These are phyloP conservation scores for Suillus americanus DNA, from an alignment of 768 basidiomycete genomes.

Conservation along the genomic window DNA sequence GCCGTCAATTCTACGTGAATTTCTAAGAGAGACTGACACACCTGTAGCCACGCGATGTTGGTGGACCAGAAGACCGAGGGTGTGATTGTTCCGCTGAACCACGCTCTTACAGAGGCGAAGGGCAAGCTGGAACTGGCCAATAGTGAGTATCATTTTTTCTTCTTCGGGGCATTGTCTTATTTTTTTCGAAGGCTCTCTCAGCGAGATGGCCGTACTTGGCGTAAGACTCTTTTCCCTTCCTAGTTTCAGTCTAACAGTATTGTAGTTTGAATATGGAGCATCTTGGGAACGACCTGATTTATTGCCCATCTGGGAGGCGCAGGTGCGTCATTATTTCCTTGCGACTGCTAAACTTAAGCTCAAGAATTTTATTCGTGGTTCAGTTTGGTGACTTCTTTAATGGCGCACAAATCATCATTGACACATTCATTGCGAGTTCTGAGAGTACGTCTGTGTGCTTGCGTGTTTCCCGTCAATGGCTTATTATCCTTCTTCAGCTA, in stretches of 20 bases:
- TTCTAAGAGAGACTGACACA: neutral
- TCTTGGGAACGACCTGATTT: slow-evolving; percentile 86
- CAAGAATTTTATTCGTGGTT: neutral
- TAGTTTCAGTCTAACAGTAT: slow-evolving; percentile 5
- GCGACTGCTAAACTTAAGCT: neutral
- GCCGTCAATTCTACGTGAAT: slow-evolving; percentile 2
- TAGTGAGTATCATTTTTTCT: slow-evolving; percentile 48
- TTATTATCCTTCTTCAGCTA: slow-evolving; percentile 69
- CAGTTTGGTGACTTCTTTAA: slow-evolving; percentile 95
- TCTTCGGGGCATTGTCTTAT: slow-evolving; percentile 1
- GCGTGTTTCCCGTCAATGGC: neutral
- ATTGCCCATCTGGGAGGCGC: slow-evolving; percentile 90
- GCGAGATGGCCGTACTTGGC: slow-evolving; percentile 86
- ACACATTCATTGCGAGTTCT: slow-evolving; percentile 82
- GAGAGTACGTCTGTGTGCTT: slow-evolving; percentile 58
- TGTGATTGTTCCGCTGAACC: slow-evolving; percentile 81
- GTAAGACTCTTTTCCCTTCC: slow-evolving; percentile 41
- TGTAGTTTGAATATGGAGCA: slow-evolving; percentile 84
- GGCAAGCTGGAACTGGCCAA: slow-evolving; percentile 87
- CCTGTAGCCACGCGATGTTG: slow-evolving; percentile 78
- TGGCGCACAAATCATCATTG: slow-evolving; percentile 84
- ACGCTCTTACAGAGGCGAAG: slow-evolving; percentile 46
- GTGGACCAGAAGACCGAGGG: slow-evolving; percentile 84
- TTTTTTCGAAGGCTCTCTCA: slow-evolving; percentile 66
- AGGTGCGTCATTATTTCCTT: slow-evolving; percentile 42